These are phyloP conservation scores for Rhododendron griersonianum DNA, from an alignment of 148 eudicot species.

Conservation along the genomic window DNA sequence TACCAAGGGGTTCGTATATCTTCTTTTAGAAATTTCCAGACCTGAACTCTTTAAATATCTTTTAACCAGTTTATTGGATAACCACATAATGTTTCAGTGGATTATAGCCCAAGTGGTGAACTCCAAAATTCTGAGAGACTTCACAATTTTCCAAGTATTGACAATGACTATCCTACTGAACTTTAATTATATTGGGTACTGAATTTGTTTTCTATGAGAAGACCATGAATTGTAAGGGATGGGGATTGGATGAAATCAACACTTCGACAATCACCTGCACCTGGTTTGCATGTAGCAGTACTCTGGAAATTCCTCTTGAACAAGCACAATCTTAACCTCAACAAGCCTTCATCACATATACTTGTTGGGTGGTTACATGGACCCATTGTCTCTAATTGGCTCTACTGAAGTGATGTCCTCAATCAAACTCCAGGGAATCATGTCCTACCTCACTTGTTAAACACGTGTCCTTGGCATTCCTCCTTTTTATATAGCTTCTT, in stretches of 20 bases:
- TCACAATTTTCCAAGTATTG: background rate
- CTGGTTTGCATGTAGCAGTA: background rate
- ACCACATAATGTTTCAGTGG: background rate
- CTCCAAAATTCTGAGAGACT: background rate
- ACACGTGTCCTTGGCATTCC: background rate
- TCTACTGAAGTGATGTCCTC: background rate
- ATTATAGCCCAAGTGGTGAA: background rate
- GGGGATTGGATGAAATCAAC: background rate
- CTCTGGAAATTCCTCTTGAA: background rate
- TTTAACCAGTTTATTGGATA: background rate
- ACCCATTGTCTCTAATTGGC: background rate
- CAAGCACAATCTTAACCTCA: background rate
- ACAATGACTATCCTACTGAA: background rate
- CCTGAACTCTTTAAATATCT: background rate
- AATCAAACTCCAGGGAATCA: background rate
- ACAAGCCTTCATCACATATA: background rate
- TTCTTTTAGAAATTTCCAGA: background rate
- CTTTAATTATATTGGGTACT: background rate
- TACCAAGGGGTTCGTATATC: constrained; percentile 13
- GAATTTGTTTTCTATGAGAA: background rate
- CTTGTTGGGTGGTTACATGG: background rate
- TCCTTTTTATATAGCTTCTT: background rate
- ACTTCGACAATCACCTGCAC: background rate
- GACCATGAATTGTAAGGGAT: background rate
- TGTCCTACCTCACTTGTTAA: background rate